A percentile compares a stretch with the other conserved stretches of the same genome.
These are phyloP conservation scores for Sporobolus alterniflorus DNA, from an alignment of 202 grass and related monocot genomes.

Conservation along the genomic window DNA sequence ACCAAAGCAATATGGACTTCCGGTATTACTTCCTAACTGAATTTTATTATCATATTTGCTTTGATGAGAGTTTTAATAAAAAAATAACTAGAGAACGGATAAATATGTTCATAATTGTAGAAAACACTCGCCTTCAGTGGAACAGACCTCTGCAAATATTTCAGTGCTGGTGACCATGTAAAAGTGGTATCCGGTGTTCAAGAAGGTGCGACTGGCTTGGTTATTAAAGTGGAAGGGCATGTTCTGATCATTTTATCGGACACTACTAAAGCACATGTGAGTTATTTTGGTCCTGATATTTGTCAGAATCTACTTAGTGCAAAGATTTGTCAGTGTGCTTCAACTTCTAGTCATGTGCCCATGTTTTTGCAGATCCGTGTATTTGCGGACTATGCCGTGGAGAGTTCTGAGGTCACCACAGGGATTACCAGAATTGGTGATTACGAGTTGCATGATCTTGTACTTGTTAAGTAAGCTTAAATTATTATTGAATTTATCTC, in stretches of 20 bases:
- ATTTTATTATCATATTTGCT: neutral
- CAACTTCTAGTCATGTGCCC: conserved; percentile 7
- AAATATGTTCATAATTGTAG: conserved; percentile 41
- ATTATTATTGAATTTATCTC: neutral
- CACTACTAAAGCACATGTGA: conserved; percentile 87
- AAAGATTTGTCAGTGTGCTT: conserved; percentile 6
- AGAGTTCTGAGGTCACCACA: conserved; percentile 84
- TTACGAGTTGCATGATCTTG: conserved; percentile 91
- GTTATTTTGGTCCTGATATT: conserved; percentile 17
- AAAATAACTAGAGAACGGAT: conserved; percentile 9
- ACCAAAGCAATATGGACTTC: conserved; percentile 61
- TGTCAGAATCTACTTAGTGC: neutral
- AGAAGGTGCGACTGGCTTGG: conserved; percentile 79
- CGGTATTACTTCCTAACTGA: conserved; percentile 43
- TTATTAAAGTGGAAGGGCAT: conserved; percentile 88
- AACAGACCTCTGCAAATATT: conserved; percentile 83
- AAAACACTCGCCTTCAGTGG: conserved; percentile 76
- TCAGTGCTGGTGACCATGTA: conserved; percentile 86
- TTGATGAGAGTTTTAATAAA: neutral
- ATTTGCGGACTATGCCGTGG: conserved; percentile 83
- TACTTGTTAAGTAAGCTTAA: conserved; percentile 76
- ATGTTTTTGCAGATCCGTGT: conserved; percentile 65
- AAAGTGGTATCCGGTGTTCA: conserved; percentile 87
- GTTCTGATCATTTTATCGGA: conserved; percentile 87
- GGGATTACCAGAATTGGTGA: conserved; percentile 83